These are phyloP conservation scores for Didymella keratinophila DNA, from an alignment of 2,329 filamentous ascomycete genomes.

Conservation along the genomic window DNA sequence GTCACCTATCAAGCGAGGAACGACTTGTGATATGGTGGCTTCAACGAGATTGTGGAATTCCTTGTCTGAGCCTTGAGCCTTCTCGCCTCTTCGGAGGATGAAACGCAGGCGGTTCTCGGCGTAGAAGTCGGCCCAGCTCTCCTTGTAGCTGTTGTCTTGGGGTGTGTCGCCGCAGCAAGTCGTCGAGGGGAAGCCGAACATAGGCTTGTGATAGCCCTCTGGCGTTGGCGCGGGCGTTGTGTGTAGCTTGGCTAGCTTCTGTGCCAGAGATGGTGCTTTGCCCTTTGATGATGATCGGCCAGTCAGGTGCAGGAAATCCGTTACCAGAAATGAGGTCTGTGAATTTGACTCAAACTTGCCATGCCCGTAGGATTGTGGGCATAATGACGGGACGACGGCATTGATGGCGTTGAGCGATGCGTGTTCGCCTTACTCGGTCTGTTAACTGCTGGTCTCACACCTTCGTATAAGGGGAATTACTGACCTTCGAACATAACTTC, in stretches of 20 bases:
- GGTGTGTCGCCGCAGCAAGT: constrained; percentile 88
- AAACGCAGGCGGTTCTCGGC: constrained; percentile 75
- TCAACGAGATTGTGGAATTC: constrained; percentile 72
- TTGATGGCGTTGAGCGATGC: constrained; percentile 85
- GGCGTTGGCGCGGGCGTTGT: constrained; percentile 74
- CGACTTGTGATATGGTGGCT: constrained; percentile 67
- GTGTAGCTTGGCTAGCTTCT: constrained; percentile 81
- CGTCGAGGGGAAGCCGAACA: constrained; percentile 83
- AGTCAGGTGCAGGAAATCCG: constrained; percentile 76
- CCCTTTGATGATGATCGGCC: constrained; percentile 41
- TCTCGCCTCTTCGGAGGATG: constrained; percentile 66
- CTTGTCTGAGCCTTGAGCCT: constrained; percentile 69
- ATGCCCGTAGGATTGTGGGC: constrained; percentile 77
- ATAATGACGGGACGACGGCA: constrained; percentile 73
- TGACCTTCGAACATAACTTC: constrained; percentile 74
- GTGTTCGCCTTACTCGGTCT: constrained; percentile 71
- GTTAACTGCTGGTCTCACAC: constrained; percentile 18
- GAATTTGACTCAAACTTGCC: constrained; percentile 63
- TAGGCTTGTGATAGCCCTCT: constrained; percentile 63
- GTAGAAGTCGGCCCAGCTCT: constrained; percentile 86
- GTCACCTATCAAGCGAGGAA: constrained; percentile 78
- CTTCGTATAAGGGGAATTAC: not conserved
- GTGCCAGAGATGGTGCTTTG: constrained; percentile 64
- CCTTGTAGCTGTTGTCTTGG: constrained; percentile 78
- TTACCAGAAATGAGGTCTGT: constrained; percentile 67